These are phyloP conservation scores for Heteromeles arbutifolia DNA, from an alignment of 306 rosid species.

Conservation along the genomic window DNA sequence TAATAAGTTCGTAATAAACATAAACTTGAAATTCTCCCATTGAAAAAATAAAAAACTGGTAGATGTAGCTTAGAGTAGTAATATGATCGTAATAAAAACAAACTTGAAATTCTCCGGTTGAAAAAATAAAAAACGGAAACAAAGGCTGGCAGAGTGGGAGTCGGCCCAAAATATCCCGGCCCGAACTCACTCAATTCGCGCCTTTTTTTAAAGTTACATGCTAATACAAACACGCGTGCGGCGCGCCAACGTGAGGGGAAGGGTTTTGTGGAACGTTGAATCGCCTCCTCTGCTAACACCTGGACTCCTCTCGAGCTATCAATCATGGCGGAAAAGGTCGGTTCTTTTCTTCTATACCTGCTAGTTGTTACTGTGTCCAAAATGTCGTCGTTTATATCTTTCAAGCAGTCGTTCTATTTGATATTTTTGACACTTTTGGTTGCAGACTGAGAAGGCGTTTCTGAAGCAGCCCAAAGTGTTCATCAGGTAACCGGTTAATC, in stretches of 20 bases:
- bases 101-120: no score
- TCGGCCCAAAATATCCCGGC: neutral
- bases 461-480: constrained; percentile 74
- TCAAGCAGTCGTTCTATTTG: neutral
- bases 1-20: no score
- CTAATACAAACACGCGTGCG: neutral
- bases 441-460: constrained; percentile 76
- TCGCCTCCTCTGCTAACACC: constrained; percentile 11
- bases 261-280: constrained; percentile 11
- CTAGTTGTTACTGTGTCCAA: neutral
- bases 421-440: neutral
- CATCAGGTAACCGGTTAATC: constrained; percentile 27
- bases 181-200: neutral
- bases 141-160: neutral
- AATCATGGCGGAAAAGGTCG: constrained; percentile 73
- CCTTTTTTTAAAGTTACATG: neutral
- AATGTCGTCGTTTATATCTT: neutral
- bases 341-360: neutral
- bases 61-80: no score
- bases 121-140: neutral
- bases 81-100: no score
- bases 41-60: no score
- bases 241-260: neutral
- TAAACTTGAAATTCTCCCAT: no score
- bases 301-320: constrained; percentile 7